Percentiles rank a stretch among this genome's conserved stretches.
phyloP scores from a whole-genome alignment of 2,329 filamentous ascomycete genomes.

The Fusarium citri region DNA sequence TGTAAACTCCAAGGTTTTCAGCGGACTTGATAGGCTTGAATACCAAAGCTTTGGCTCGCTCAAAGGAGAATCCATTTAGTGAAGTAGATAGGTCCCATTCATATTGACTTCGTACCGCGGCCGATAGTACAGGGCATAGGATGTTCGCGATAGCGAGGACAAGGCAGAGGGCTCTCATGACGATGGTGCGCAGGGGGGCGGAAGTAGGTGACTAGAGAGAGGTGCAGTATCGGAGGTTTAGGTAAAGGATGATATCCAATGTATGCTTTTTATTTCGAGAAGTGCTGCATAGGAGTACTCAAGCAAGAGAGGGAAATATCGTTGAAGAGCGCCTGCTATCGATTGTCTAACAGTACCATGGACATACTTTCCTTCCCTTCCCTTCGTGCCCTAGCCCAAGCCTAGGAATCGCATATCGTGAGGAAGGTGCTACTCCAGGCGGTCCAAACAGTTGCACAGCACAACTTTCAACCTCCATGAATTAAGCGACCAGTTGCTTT shows the following conservation, averaged over 20 bases:
- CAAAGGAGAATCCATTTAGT: conserved; percentile 54
- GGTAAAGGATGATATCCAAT: background rate
- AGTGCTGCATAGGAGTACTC: background rate
- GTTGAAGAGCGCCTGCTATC: too few relatives aligned
- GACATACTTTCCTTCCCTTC: background rate
- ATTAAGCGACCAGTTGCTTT: background rate
- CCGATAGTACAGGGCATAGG: conserved; percentile 5
- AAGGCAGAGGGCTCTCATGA: background rate
- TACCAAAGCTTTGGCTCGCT: conserved; percentile 48
- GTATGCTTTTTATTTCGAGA: background rate
- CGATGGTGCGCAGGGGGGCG: background rate
- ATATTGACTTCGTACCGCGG: background rate
- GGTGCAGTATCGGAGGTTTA: background rate
- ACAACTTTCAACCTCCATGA: background rate
- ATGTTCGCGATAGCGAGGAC: background rate
- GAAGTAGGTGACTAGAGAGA: background rate
- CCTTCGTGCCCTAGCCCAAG: background rate
- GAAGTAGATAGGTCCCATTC: conserved; percentile 52
- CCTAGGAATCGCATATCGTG: background rate
- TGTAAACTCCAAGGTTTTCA: conserved; percentile 47
- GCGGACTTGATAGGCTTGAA: conserved; percentile 40
- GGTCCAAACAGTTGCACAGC: background rate
- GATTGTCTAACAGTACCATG: background rate
- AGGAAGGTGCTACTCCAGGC: conserved; percentile 13
- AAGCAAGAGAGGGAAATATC: background rate